Evolutionary conservation across 257 asterid species (phyloP), one percentile per base, ranked within the genome.

Genomic region (Lavandula angustifolia): DNA sequence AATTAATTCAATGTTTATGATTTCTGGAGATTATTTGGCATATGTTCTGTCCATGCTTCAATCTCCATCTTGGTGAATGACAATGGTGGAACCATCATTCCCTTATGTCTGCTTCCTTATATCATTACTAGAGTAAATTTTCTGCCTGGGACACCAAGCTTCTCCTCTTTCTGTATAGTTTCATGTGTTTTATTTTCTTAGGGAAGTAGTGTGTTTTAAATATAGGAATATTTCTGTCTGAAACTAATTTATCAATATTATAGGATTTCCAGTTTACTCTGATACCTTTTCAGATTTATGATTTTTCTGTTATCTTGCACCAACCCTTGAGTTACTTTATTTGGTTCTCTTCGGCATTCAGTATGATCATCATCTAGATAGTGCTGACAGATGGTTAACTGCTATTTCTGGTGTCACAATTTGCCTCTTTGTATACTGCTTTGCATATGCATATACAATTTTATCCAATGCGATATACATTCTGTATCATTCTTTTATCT

Each of bases 361-460:
- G n/a, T 49, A 16, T 40, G 56, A 31, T 22, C 32, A 67, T 71
- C 48, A 50, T 38, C 64, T 43, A 42, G 60, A 18, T 27, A 29
- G 22, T 32, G 37, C 63, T 29, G 47, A 18, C 8, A 5, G 5
- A 42, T 41, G 57, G 48, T 22, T 33, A 52, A 50, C 53, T 32
- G 56, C 51, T 12, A 37, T 67, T 54, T 62, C 47, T 58, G 52
- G 18, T 35, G 51, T 17, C 34, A 56, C 73, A 53, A 50, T 27
- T 62, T 31, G 18, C 61, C 34, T 43, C 37, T 67, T 50, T n/a
- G 31, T 41, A 7, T 7, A 41, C 29, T 44, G 54, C 35, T 54
- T 35, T 62, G 64, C 51, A 33, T 40, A 57, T 62, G 44, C 18
- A 48, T 49, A 17, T 59, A 32, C 63, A 67, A 27, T 54, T 69